Evolutionary conservation across 257 asterid genomes (phyloP).

Genomic region (Scutellaria baicalensis): DNA sequence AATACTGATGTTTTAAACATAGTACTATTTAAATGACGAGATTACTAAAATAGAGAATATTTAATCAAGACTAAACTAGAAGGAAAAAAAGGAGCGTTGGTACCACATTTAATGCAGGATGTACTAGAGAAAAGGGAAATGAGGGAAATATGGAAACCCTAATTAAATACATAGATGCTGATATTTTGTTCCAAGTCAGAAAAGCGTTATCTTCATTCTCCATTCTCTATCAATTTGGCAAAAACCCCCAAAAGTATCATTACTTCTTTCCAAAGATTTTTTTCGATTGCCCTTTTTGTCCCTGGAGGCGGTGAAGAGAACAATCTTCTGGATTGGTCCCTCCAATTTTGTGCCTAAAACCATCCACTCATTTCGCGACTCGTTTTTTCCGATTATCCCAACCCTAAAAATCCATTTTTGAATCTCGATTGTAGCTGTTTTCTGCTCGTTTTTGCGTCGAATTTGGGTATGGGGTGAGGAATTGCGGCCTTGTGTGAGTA

Average conservation of each 20-base stretch:
- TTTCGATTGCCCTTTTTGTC: slow-evolving; percentile 5
- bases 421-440: neutral
- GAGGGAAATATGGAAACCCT: neutral
- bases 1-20: neutral
- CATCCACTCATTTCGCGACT: slow-evolving; percentile 27
- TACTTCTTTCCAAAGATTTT: neutral
- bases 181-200: slow-evolving; percentile 8
- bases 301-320: slow-evolving; percentile 8
- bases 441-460: neutral
- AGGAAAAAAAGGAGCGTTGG: neutral
- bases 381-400: neutral
- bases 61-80: neutral
- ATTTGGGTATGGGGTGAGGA: slow-evolving; percentile 24
- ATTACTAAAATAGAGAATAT: neutral
- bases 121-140: neutral
- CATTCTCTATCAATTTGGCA: neutral
- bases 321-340: slow-evolving; percentile 16
- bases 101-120: neutral
- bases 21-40: neutral
- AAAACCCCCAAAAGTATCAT: neutral
- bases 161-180: neutral
- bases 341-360: neutral
- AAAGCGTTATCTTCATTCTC: slow-evolving; percentile 3
- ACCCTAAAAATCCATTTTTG: slow-evolving; percentile 5
- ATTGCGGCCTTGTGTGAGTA: neutral